phyloP scores from a whole-genome alignment of 805 yeast species.

The Candida pseudofarinosa region DNA sequence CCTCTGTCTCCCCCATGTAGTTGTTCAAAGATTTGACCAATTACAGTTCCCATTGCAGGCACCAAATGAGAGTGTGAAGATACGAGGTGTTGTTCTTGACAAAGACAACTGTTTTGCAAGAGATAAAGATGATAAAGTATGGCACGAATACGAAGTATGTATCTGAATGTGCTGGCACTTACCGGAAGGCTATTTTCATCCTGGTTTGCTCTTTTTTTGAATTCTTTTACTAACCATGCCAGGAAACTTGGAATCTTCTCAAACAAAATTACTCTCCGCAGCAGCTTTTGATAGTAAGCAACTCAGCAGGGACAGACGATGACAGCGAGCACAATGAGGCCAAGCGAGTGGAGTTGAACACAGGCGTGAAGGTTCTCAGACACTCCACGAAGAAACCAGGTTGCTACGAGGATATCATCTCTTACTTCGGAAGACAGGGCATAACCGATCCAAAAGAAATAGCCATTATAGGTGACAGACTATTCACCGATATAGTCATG shows the following conservation, averaged over 20 bases:
- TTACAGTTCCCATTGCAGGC: constrained; percentile 51
- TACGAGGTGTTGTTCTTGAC: constrained; percentile 80
- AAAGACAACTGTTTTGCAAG: constrained; percentile 94
- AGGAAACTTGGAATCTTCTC: constrained; percentile 50
- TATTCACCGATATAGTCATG: constrained; percentile 89
- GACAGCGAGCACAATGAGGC: constrained; percentile 65
- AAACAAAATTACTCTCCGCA: constrained; percentile 57
- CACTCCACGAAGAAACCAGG: constrained; percentile 83
- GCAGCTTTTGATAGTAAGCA: constrained; percentile 72
- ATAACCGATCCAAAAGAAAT: constrained; percentile 55
- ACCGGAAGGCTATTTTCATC: too few species aligned
- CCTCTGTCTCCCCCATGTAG: constrained; percentile 63
- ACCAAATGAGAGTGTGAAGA: constrained; percentile 28
- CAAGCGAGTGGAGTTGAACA: constrained; percentile 48
- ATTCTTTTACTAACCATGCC: background rate
- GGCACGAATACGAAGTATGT: constrained; percentile 60
- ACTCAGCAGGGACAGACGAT: constrained; percentile 88
- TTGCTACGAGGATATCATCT: constrained; percentile 63
- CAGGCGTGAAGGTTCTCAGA: constrained; percentile 67
- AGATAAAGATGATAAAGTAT: constrained; percentile 73
- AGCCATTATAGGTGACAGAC: constrained; percentile 85
- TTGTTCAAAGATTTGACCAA: constrained; percentile 54
- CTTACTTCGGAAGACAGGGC: constrained; percentile 49
- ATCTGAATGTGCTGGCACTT: too few species aligned
- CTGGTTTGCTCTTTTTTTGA: too few species aligned